These are phyloP conservation scores for Kwoniella sp. DNA, from an alignment of 768 basidiomycete genomes.

Conservation along the genomic window DNA sequence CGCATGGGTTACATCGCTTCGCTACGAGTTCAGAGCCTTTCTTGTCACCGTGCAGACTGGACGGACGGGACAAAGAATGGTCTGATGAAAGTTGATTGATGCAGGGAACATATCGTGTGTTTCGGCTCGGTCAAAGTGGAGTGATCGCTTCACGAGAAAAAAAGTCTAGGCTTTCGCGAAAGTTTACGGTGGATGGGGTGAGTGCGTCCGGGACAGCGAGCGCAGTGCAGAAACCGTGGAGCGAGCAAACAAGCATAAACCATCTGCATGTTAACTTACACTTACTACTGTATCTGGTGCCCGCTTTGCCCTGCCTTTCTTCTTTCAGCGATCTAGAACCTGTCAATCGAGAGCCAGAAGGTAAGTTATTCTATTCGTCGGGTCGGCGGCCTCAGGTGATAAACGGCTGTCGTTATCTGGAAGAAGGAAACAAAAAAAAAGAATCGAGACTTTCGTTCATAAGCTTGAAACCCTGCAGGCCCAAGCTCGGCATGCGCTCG, in stretches of 20 bases:
- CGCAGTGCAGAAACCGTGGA: background rate
- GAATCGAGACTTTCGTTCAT: background rate
- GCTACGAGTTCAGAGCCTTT: too few relatives aligned
- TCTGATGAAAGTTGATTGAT: too few relatives aligned
- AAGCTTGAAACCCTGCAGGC: background rate
- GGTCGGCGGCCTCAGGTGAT: too few relatives aligned
- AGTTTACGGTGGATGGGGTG: background rate
- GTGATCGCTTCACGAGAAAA: background rate
- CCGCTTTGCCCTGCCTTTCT: background rate
- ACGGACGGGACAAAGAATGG: too few relatives aligned
- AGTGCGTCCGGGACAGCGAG: background rate
- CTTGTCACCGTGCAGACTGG: too few relatives aligned
- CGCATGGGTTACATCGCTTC: too few relatives aligned
- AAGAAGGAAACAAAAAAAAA: too few relatives aligned
- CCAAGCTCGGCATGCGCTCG: background rate
- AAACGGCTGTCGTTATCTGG: too few relatives aligned
- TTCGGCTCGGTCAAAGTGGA: constrained; percentile 1
- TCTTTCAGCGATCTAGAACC: background rate
- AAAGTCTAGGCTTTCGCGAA: background rate
- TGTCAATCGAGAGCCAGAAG: too few relatives aligned
- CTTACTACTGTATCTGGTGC: too few relatives aligned
- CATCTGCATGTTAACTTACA: background rate
- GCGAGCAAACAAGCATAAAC: background rate
- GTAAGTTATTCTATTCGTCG: too few relatives aligned
- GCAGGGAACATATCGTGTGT: background rate